phyloP scores from a whole-genome alignment of 345 rosid species.

The Aquilaria yunnanensis region DNA sequence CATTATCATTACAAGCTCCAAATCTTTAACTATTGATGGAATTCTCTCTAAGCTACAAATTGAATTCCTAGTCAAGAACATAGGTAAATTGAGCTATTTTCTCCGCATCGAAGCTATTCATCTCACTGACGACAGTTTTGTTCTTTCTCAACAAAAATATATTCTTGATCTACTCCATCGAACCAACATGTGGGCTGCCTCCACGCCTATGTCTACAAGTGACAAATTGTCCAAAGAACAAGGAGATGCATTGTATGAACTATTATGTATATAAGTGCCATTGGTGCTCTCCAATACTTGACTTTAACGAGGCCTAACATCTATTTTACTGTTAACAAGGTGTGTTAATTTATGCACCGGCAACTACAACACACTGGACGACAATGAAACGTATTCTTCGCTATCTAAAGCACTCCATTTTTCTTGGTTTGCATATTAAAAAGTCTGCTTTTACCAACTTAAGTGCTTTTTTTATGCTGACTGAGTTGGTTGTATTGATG shows the following conservation, averaged over 20 bases:
- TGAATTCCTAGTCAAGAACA: too few relatives aligned
- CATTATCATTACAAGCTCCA: not conserved
- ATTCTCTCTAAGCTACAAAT: not conserved
- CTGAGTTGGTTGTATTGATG: not conserved
- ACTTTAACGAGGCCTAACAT: not conserved
- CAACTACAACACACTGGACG: not conserved
- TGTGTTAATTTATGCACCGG: too few relatives aligned
- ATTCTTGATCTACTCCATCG: too few relatives aligned
- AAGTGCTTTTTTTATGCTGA: not conserved
- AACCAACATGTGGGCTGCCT: too few relatives aligned
- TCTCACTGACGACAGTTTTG: too few relatives aligned
- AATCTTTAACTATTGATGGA: not conserved
- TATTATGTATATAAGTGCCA: not conserved
- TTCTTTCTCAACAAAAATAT: too few relatives aligned
- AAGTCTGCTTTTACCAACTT: too few relatives aligned
- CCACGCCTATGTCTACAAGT: not conserved
- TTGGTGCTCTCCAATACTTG: not conserved
- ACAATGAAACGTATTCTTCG: not conserved
- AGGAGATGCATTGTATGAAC: not conserved
- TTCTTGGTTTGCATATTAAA: not conserved
- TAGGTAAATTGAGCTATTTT: too few relatives aligned
- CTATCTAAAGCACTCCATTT: not conserved
- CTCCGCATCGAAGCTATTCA: too few relatives aligned
- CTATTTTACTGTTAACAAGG: not conserved
- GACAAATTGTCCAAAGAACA: not conserved